Base-by-base conservation (phyloP, 106 monocot genomes). In the Apostasia shenzhenica region DNA sequence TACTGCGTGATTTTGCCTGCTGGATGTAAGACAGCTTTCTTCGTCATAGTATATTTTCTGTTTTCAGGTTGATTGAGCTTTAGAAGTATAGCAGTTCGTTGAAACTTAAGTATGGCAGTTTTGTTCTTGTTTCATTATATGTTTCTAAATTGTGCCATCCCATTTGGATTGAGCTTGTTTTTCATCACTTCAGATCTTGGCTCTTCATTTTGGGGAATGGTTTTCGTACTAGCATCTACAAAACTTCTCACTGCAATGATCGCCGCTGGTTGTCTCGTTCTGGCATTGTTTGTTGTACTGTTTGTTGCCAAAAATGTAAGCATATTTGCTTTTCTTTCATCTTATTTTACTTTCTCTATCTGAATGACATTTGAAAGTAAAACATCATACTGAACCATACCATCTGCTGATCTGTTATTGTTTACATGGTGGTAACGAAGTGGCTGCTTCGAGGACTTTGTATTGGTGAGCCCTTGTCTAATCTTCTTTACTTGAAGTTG, bases 131-230 rank as follows among this genome's bases (percentile, higher is more conserved):
- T 26, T 26, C 26, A 26, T 26, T 26, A 26, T 26, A 26, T 26
- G 26, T 26, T 26, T 26, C 26, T 26, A 26, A 26, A 26, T 26
- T 26, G 26, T 26, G 26, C 26, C 26, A 26, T 26, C 26, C 26
- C 26, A 26, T 26, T 26, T 26, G 26, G 26, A 26, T 26, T 26
- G 26, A 26, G 26, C 26, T 26, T 26, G 26, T 26, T 47, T 47
- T 65, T 48, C 48, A 65, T 10, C 13, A 2, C 46, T 42, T 50
- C 80, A 95, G 95, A 95, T 88, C 91, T 95, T 55, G 95, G 95
- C 1, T 95, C 95, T 59, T 95, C 95, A 63, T 91, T 95, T 71
- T 95, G 95, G 95, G 95, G 95, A 74, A 80, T 95, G 88, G 80
- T 95, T 74, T 86, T 95, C 57, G 91, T 95, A 67, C 82, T 95